Evolutionary conservation across 148 eudicot genomes (phyloP), one percentile per base, ranked within the genome.

Genomic region (Euryodendron excelsum): DNA sequence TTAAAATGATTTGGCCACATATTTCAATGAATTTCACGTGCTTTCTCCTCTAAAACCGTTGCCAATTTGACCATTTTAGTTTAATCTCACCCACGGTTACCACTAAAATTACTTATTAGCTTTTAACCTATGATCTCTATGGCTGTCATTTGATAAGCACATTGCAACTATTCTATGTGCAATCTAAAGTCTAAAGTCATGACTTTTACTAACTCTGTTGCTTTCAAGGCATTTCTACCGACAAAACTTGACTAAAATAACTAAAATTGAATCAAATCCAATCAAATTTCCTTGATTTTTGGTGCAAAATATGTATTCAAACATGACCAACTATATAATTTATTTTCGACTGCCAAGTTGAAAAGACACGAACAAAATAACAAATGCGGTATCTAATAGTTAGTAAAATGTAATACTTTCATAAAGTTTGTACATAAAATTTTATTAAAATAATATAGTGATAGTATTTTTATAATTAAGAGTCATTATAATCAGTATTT

Each of bases 21-120:
- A 33, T 58, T 74, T 25, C 65, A 56, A 74, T 56, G 47, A 74
- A 58, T 74, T 58, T 61, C 77, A 73, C 77, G 64, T 74, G 65
- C 30, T 23, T 17, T 37, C 33, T 8, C 75, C 60, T 12, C 8
- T 15, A n/a, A 2, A 56, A 53, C 17, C 10, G 52, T 27, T 13
- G 53, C 41, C 33, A 45, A 69, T 65, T 34, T 37, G 36, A 23
- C 47, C 2, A 11, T 36, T 65, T 23, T 41, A 41, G 21, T 68
- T 68, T 68, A 41, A 45, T 65, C 44, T 65, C 21, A 59, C 44
- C 45, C n/a, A n/a, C n/a, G 9, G 56, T 12, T 52, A 52, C 72
- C 27, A 13, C 27, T 39, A 48, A n/a, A 47, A 39, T 69, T 15
- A 30, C 18, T 69, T 69, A n/a, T 69, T 13, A 41, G 50, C 50